These are phyloP conservation scores for Macrocybe gigantea DNA, from an alignment of 768 basidiomycete genomes.

Conservation along the genomic window DNA sequence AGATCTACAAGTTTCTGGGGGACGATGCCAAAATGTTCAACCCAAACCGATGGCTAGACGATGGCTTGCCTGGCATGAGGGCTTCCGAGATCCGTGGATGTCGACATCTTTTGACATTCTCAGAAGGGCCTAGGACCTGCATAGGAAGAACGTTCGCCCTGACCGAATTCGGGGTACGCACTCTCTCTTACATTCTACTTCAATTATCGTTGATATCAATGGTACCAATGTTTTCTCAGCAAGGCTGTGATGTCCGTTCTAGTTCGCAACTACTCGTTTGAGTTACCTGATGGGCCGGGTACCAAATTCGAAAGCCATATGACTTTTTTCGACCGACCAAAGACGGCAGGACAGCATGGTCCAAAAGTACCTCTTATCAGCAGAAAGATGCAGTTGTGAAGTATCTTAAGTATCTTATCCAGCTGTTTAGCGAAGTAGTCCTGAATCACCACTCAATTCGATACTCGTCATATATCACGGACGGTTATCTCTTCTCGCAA, in stretches of 20 bases:
- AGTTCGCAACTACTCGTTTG: constrained; percentile 20
- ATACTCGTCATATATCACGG: no score
- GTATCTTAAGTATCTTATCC: no score
- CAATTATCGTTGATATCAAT: neutral
- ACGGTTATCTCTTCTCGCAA: no score
- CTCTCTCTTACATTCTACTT: neutral
- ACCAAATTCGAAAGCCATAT: constrained; percentile 15
- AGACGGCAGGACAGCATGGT: constrained; percentile 6
- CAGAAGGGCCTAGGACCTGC: constrained; percentile 41
- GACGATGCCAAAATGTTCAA: constrained; percentile 49
- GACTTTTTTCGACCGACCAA: constrained; percentile 11
- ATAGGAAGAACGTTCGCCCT: neutral
- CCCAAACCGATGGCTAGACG: constrained; percentile 58
- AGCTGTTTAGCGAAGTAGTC: no score
- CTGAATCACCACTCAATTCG: no score
- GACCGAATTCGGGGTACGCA: neutral
- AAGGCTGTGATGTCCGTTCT: constrained; percentile 22
- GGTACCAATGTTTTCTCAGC: neutral
- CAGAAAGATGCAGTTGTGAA: neutral
- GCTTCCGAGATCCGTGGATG: constrained; percentile 35
- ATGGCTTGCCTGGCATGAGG: constrained; percentile 24
- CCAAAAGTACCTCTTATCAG: neutral
- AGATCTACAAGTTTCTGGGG: constrained; percentile 56
- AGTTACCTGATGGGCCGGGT: constrained; percentile 18
- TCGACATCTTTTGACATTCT: constrained; percentile 44